phyloP scores from a whole-genome alignment of 2,329 filamentous ascomycete genomes.

The Aspergillus brasiliensis region DNA sequence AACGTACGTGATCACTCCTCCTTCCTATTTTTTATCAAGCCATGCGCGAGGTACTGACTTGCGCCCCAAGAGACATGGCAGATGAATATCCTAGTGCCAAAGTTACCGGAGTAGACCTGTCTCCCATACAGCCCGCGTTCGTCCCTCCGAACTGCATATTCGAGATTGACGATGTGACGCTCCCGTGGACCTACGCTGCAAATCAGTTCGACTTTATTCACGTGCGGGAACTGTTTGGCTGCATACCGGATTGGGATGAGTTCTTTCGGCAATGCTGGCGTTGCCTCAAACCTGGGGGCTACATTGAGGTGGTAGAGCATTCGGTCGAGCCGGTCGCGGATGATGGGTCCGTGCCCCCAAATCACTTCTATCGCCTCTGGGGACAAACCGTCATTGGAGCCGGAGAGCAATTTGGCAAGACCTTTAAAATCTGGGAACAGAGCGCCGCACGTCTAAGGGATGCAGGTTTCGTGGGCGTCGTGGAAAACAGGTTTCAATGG shows the following conservation, averaged over 20 bases:
- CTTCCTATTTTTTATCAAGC: not conserved
- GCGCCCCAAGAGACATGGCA: conserved; percentile 29
- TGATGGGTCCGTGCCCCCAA: conserved; percentile 17
- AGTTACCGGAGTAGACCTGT: conserved; percentile 53
- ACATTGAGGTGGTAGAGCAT: conserved; percentile 45
- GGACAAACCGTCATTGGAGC: conserved; percentile 20
- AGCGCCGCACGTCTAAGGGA: conserved; percentile 21
- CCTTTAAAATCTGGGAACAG: conserved; percentile 35
- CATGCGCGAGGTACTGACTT: not conserved
- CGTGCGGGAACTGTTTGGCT: conserved; percentile 49
- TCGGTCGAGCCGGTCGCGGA: conserved; percentile 29
- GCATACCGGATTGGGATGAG: conserved; percentile 49
- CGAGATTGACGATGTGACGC: conserved; percentile 48
- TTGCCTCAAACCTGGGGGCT: conserved; percentile 35
- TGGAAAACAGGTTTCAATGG: conserved; percentile 26
- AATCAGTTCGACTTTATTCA: conserved; percentile 50
- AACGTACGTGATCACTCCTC: conserved; percentile 13
- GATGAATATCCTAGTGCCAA: conserved; percentile 43
- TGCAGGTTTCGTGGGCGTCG: conserved; percentile 31
- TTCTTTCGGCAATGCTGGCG: conserved; percentile 34
- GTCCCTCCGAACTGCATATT: conserved; percentile 52
- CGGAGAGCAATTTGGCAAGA: conserved; percentile 26
- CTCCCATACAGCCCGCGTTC: conserved; percentile 52
- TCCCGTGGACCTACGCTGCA: conserved; percentile 41
- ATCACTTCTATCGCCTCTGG: conserved; percentile 24